Conservation (phyloP, 768 basidiomycete species). For the Tylopilus vinaceipallidus region DNA sequence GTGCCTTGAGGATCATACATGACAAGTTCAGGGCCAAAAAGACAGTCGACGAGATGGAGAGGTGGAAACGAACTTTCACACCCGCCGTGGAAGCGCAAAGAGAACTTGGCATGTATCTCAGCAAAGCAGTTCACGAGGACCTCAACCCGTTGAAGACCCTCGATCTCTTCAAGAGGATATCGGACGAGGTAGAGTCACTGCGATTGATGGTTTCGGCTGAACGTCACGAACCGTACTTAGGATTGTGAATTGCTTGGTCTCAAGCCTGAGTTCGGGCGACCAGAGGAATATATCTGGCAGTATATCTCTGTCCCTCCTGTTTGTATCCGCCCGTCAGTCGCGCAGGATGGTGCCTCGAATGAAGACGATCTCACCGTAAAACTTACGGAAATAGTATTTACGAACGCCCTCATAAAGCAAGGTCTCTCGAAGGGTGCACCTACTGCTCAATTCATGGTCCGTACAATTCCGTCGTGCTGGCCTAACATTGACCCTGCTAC, state of each 20-base stretch:
- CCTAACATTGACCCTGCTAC: not conserved
- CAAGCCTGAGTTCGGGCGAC: conserved; percentile 83
- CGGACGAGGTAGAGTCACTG: conserved; percentile 66
- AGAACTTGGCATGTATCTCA: conserved; percentile 80
- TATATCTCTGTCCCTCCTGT: conserved; percentile 98
- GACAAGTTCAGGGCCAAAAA: conserved; percentile 97
- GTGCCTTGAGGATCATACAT: conserved; percentile 93
- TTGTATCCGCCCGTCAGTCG: conserved; percentile 95
- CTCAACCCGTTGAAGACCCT: conserved; percentile 92
- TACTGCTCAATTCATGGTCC: conserved; percentile 85
- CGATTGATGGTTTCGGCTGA: not conserved
- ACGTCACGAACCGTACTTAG: conserved; percentile 37
- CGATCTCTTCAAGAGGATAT: conserved; percentile 88
- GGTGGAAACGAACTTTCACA: conserved; percentile 79
- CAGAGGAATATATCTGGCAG: conserved; percentile 98
- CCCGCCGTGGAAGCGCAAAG: conserved; percentile 84
- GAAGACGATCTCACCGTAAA: conserved; percentile 99
- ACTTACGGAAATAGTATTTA: conserved; percentile 93
- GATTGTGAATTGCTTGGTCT: conserved; percentile 95
- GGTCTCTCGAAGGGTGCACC: conserved; percentile 86
- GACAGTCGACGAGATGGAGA: conserved; percentile 83
- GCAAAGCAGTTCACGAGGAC: conserved; percentile 88
- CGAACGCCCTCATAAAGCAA: conserved; percentile 89
- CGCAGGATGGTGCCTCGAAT: conserved; percentile 96
- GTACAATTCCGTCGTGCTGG: not conserved